Evolutionary conservation across 2,329 filamentous ascomycete genomes (phyloP), one percentile per base, ranked within the genome.

Genomic region (Coniochaeta sp.): DNA sequence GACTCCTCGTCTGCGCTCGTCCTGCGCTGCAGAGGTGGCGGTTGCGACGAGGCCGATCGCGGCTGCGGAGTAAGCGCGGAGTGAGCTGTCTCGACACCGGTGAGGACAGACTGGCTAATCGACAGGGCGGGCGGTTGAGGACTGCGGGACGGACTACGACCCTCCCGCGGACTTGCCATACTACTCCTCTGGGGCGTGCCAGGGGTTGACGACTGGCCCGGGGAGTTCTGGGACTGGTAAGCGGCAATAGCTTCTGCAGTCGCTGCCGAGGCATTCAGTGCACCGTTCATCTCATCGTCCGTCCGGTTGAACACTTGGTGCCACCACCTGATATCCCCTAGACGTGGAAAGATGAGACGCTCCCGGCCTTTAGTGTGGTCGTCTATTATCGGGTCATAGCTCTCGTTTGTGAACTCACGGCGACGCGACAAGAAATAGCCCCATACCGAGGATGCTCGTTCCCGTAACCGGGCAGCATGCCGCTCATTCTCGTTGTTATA

Each of bases 401-500:
- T 78, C 0, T 84, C 79, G 62, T 97, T 97, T 32, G 83, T 74
- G 61, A 97, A 99, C 61, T 96, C 88, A 18, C 81, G 75, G 57
- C 81, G 84, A 10, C 91, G 82, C 40, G 87, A 83, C 7, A 97
- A 73, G 67, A 99, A 97, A 65, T 97, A 96, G 59, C 94, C 87
- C 94, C 94, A 99, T 1, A 96, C 94, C 20, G 89, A 95, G 3
- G 87, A 79, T 3, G 91, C 95, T 51, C 82, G 78, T 60, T 91
- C 84, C 33, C 76, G 73, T 1, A 88, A 83, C 26, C 75, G 77
- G 20, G 82, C 79, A 40, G 94, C 87, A 14, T 82, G 73, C 3
- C 94, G 85, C 61, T 96, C 88, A 63, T 91, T 94, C 67, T 99
- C 94, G 52, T 83, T 95, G 70, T 99, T 96, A 69, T 89, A 96